Base-by-base conservation (phyloP, 208 protist species). In the Trypanosoma lewisi region DNA sequence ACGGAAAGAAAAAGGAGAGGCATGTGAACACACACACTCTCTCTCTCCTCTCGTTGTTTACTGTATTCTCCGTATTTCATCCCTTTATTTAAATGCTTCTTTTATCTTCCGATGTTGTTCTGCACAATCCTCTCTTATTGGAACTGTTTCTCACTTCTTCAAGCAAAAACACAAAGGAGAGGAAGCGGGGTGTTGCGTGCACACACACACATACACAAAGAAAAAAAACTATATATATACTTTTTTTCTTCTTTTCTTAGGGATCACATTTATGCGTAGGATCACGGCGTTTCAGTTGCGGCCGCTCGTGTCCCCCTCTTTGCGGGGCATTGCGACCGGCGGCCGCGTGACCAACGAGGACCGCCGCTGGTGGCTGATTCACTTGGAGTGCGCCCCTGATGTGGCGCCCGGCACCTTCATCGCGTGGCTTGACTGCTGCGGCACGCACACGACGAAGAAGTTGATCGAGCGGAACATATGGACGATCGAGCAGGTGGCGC, bases 401-500 rank as follows among this genome's bases (percentile, higher is more conserved):
- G 77, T 95, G 36, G 90, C 82, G 0, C 79, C 85, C 0, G 89
- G 89, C 49, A 95, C 89, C 9, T 95, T 95, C 53, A 76, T 89
- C 8, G 74, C 85, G 27, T 95, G 85, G 83, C 72, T 95, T 2
- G 89, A 95, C 63, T 88, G 83, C 77, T 95, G 89, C 45, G 89
- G 85, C 50, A 91, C 83, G n/a, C 89, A 95, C 77, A 91, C 89
- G 4, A 87, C 83, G 8, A 95, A 95, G 68, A 92, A 93, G 64
- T 52, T 95, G n/a, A 95, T 95, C 62, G 85, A 95, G 63, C 80
- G 84, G n/a, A 89, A 93, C 59, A 78, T 95, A 21, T 95, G 89
- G 86, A 93, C 89, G 11, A 95, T 95, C 58, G 85, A 91, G 69
- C 89, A 95, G 72, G 83, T 95, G 0, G 83, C 85, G 12, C 75